A percentile compares a stretch with the other conserved stretches of the same genome.
Evolutionary conservation across 495 filamentous ascomycete species (phyloP).

Genomic region (Trichoderma gamsii): DNA sequence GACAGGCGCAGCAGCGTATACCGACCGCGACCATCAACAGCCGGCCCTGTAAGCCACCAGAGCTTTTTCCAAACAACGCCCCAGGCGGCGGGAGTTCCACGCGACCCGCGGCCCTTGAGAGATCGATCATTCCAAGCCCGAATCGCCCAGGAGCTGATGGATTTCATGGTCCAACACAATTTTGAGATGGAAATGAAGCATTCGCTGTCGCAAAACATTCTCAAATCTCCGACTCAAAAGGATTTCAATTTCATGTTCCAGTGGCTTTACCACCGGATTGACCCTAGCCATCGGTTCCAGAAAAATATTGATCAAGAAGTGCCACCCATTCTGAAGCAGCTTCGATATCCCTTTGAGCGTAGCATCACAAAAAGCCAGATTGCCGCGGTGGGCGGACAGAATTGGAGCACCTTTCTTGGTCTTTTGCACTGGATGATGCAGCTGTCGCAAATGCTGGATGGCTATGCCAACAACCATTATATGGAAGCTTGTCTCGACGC

Average conservation of each 20-base stretch:
- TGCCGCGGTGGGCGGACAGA: constrained; percentile 86
- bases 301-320: constrained; percentile 93
- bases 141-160: constrained; percentile 82
- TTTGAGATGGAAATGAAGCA: constrained; percentile 98
- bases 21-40: constrained; percentile 53
- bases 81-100: constrained; percentile 66
- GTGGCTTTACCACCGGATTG: constrained; percentile 92
- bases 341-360: constrained; percentile 91
- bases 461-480: constrained; percentile 66
- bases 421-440: constrained; percentile 99
- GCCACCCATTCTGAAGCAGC: constrained; percentile 78
- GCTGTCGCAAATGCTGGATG: constrained; percentile 81
- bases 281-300: constrained; percentile 84
- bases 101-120: constrained; percentile 83
- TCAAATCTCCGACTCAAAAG: constrained; percentile 92
- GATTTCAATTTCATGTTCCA: constrained; percentile 97
- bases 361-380: constrained; percentile 93
- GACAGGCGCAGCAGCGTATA: constrained; percentile 85
- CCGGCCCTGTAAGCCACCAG: constrained; percentile 58
- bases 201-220: constrained; percentile 74
- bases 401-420: constrained; percentile 90
- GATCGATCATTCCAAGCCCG: constrained; percentile 71
- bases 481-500: constrained; percentile 80
- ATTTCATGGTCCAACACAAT: constrained; percentile 82
- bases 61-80: constrained; percentile 89